Evolutionary conservation across 2,329 filamentous ascomycete species (phyloP).

Genomic region (Pyrenochaeta sp.): DNA sequence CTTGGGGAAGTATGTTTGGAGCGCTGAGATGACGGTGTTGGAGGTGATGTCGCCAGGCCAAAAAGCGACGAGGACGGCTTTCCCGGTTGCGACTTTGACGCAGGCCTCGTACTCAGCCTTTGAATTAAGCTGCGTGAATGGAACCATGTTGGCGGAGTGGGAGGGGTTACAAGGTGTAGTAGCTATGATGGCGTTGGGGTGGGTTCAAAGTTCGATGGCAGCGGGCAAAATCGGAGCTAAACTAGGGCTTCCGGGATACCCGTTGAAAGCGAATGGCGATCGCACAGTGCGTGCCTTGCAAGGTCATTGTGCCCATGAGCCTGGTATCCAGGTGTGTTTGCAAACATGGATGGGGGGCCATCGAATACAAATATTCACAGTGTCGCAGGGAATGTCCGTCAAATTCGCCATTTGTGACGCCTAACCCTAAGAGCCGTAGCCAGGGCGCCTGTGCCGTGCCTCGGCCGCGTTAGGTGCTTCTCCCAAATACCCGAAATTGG

Average conservation of each 20-base stretch:
- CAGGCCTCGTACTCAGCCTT: slow-evolving; percentile 25
- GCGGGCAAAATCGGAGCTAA: not conserved
- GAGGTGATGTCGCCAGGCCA: slow-evolving; percentile 34
- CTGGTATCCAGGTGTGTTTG: too few relatives aligned
- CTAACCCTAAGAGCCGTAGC: too few relatives aligned
- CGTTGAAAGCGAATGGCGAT: not conserved
- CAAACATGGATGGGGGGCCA: too few relatives aligned
- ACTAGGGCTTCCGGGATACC: not conserved
- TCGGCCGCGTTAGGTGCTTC: too few relatives aligned
- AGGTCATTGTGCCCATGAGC: too few relatives aligned
- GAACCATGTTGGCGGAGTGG: slow-evolving; percentile 7
- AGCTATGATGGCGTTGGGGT: not conserved
- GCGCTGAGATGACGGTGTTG: slow-evolving; percentile 17
- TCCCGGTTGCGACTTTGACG: slow-evolving; percentile 26
- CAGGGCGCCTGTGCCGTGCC: too few relatives aligned
- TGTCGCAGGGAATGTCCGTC: too few relatives aligned
- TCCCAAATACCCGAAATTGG: too few relatives aligned
- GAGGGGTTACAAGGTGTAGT: not conserved
- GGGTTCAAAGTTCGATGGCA: not conserved
- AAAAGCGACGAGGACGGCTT: slow-evolving; percentile 27
- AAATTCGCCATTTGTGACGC: too few relatives aligned
- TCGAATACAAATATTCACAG: too few relatives aligned
- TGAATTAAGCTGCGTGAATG: slow-evolving; percentile 23
- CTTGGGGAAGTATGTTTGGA: slow-evolving; percentile 25
- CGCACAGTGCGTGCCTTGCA: too few relatives aligned